These are phyloP conservation scores for Kurtzmaniella quercitrusa DNA, from an alignment of 1,139 yeast species.

Conservation along the genomic window DNA sequence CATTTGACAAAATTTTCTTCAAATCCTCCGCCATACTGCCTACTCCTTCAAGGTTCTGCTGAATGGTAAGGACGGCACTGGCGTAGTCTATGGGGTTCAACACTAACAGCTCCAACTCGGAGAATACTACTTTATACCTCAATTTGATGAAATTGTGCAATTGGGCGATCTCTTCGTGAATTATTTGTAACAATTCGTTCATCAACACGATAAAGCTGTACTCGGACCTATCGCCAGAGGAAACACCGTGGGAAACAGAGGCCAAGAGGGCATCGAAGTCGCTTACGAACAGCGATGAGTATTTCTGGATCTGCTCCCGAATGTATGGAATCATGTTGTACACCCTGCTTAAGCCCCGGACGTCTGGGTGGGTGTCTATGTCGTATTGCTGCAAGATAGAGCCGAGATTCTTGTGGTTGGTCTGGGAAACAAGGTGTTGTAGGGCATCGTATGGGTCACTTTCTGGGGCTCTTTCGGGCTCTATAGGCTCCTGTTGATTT, in stretches of 20 bases:
- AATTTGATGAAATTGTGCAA: slow-evolving; percentile 49
- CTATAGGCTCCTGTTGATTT: slow-evolving; percentile 4
- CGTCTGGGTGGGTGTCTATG: slow-evolving; percentile 15
- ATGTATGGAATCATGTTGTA: slow-evolving; percentile 25
- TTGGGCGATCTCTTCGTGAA: slow-evolving; percentile 51
- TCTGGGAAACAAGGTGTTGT: not conserved
- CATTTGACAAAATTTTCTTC: slow-evolving; percentile 46
- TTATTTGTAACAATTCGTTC: slow-evolving; percentile 53
- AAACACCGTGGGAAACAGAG: slow-evolving; percentile 26
- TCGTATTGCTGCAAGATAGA: slow-evolving; percentile 13
- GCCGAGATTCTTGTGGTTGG: not conserved
- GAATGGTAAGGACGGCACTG: slow-evolving; percentile 45
- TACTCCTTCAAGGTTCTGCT: slow-evolving; percentile 43
- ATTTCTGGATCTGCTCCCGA: slow-evolving; percentile 18
- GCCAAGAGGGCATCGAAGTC: slow-evolving; percentile 35
- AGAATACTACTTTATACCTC: slow-evolving; percentile 59
- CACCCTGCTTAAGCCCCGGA: slow-evolving; percentile 19
- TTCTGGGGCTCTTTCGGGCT: not conserved
- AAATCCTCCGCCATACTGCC: slow-evolving; percentile 31
- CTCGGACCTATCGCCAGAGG: slow-evolving; percentile 28
- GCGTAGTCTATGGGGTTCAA: slow-evolving; percentile 66
- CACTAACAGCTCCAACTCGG: slow-evolving; percentile 65
- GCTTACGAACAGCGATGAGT: slow-evolving; percentile 18
- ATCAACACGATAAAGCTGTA: slow-evolving; percentile 49
- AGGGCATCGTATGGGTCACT: not conserved